A percentile compares a stretch with the other conserved stretches of the same genome.
Evolutionary conservation across 495 filamentous ascomycete species (phyloP).

Genomic region (Aspergillus avenaceus): DNA sequence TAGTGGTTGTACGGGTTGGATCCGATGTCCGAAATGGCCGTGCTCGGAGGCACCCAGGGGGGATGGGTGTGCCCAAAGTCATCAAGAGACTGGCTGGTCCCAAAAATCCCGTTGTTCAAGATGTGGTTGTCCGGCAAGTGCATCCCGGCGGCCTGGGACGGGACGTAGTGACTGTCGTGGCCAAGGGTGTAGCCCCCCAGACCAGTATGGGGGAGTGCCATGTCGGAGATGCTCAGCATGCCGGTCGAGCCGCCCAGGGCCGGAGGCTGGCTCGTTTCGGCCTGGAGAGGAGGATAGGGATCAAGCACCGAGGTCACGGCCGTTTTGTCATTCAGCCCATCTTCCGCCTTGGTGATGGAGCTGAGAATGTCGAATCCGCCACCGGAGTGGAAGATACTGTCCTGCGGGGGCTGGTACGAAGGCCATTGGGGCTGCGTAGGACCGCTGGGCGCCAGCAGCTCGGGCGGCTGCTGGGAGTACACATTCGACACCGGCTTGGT

Average conservation of each 20-base stretch:
- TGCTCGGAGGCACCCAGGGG: constrained; percentile 32
- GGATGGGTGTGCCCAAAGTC: constrained; percentile 33
- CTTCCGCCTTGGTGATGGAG: constrained; percentile 36
- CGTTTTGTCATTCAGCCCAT: constrained; percentile 35
- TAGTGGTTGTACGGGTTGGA: constrained; percentile 33
- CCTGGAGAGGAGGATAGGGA: constrained; percentile 30
- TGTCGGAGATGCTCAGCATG: constrained; percentile 40
- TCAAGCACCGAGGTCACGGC: constrained; percentile 40
- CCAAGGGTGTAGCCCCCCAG: constrained; percentile 31
- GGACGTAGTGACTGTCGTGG: constrained; percentile 35
- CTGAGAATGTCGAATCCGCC: constrained; percentile 34
- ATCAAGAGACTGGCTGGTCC: constrained; percentile 31
- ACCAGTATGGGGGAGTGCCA: constrained; percentile 32
- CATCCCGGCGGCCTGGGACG: constrained; percentile 27
- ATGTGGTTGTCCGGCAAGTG: constrained; percentile 33
- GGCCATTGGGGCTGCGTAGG: constrained; percentile 36
- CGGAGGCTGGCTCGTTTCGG: constrained; percentile 30
- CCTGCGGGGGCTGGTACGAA: constrained; percentile 33
- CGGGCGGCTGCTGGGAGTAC: constrained; percentile 35
- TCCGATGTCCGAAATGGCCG: constrained; percentile 29
- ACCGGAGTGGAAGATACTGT: constrained; percentile 35
- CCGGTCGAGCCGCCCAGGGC: constrained; percentile 27
- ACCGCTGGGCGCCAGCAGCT: constrained; percentile 26
- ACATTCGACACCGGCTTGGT: constrained; percentile 29
- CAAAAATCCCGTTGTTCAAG: constrained; percentile 31